phyloP scores from a whole-genome alignment of 352 stramenopile genomes.

The Phytophthora lateralis region DNA sequence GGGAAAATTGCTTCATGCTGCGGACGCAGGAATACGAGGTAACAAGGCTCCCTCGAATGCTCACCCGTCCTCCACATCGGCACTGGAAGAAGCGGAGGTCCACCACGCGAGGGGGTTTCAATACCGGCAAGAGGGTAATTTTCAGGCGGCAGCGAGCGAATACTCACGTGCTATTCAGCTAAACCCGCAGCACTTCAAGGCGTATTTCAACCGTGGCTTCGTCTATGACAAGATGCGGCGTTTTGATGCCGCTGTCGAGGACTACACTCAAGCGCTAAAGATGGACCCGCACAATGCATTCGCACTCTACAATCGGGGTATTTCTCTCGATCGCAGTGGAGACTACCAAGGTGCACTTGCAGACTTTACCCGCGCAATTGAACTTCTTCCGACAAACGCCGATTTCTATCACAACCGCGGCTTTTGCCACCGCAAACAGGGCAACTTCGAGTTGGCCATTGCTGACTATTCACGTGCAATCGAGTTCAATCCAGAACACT shows the following conservation, averaged over 20 bases:
- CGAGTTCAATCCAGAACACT: conserved; percentile 71
- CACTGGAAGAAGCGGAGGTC: conserved; percentile 46
- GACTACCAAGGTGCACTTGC: conserved; percentile 82
- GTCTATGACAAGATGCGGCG: conserved; percentile 80
- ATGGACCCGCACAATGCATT: conserved; percentile 82
- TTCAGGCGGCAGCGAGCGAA: conserved; percentile 71
- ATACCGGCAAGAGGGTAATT: conserved; percentile 82
- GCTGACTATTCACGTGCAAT: conserved; percentile 80
- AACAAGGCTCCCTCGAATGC: background rate
- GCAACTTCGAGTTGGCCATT: conserved; percentile 80
- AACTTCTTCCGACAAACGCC: conserved; percentile 70
- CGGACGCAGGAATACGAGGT: background rate
- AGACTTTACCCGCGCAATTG: conserved; percentile 85
- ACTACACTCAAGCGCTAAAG: conserved; percentile 74
- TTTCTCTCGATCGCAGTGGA: conserved; percentile 83
- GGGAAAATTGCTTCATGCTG: conserved; percentile 1
- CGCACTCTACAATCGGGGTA: conserved; percentile 85
- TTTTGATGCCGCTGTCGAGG: conserved; percentile 76
- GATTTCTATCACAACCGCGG: conserved; percentile 88
- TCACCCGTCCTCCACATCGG: background rate
- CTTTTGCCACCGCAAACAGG: conserved; percentile 85
- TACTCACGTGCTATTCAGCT: conserved; percentile 81
- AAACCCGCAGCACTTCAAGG: conserved; percentile 87
- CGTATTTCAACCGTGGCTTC: conserved; percentile 90
- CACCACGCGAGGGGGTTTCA: conserved; percentile 75